Conservation (phyloP, 495 filamentous ascomycete genomes). For the Astrocystis sublimbata region DNA sequence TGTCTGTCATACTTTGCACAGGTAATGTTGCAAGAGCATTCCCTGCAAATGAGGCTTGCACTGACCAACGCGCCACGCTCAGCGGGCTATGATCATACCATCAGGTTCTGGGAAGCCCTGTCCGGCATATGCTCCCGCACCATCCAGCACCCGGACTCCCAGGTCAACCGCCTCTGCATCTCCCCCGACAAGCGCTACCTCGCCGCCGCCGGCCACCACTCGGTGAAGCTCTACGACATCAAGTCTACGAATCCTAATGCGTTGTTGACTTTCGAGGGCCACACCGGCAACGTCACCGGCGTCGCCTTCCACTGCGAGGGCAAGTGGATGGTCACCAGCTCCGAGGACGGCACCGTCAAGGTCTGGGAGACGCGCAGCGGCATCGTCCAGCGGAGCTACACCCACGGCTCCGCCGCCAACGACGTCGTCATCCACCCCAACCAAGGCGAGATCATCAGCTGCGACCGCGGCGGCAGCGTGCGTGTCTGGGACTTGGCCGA, state of each 20-base stretch:
- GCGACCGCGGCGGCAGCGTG: slow-evolving; percentile 90
- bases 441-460: slow-evolving; percentile 95
- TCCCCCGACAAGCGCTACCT: slow-evolving; percentile 96
- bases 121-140: slow-evolving; percentile 97
- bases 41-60: slow-evolving; percentile 1
- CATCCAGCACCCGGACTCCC: slow-evolving; percentile 95
- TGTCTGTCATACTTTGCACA: slow-evolving; percentile 89
- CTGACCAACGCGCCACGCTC: slow-evolving; percentile 29
- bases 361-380: slow-evolving; percentile 96
- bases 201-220: slow-evolving; percentile 90
- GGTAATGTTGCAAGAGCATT: too few relatives aligned
- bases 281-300: slow-evolving; percentile 92
- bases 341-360: slow-evolving; percentile 95
- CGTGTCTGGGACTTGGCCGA: slow-evolving; percentile 95
- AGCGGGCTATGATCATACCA: slow-evolving; percentile 99
- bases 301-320: slow-evolving; percentile 97
- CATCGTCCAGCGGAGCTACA: slow-evolving; percentile 87
- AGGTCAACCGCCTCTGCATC: slow-evolving; percentile 97
- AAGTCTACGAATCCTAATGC: slow-evolving; percentile 93
- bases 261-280: slow-evolving; percentile 89
- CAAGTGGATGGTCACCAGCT: slow-evolving; percentile 99
- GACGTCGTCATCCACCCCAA: slow-evolving; percentile 98
- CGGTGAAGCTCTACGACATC: slow-evolving; percentile 96
- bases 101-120: slow-evolving; percentile 99
- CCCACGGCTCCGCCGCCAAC: slow-evolving; percentile 82